Percentiles rank a stretch among this genome's conserved stretches.
Conservation (phyloP, 371 early-diverging fungal species). For the Mucor lusitanicus region DNA sequence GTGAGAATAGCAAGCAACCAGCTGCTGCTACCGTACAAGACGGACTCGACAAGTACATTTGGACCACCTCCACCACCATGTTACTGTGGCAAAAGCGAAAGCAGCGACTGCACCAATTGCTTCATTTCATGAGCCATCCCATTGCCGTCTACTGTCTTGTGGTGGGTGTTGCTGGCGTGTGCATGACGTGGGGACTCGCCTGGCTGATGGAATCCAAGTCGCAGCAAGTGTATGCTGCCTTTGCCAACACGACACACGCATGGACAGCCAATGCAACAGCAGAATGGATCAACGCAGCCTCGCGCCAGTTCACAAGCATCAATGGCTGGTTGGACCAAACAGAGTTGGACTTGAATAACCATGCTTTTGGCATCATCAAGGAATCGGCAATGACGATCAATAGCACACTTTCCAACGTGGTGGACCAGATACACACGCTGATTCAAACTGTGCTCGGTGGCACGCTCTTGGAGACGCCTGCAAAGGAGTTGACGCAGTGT, state of each 20-base stretch:
- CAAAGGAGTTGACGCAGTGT: constrained; percentile 34
- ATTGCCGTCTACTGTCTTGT: constrained; percentile 29
- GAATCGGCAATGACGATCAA: constrained; percentile 29
- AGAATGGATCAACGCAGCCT: constrained; percentile 1
- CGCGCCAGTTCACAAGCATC: constrained; percentile 7
- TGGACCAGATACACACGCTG: constrained; percentile 20
- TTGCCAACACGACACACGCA: neutral
- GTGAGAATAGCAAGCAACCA: too few relatives aligned
- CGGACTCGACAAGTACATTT: neutral
- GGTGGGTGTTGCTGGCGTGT: constrained; percentile 27
- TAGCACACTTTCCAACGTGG: constrained; percentile 24
- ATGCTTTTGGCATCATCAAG: constrained; percentile 27
- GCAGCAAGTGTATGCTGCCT: neutral
- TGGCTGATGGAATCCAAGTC: neutral
- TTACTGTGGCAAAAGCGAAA: neutral
- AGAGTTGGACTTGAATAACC: constrained; percentile 28
- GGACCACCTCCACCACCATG: neutral
- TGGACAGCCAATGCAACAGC: constrained; percentile 9
- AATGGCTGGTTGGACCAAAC: constrained; percentile 33
- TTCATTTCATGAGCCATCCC: constrained; percentile 32
- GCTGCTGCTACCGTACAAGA: neutral
- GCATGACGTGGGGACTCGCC: neutral
- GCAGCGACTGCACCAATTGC: neutral
- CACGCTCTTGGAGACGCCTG: constrained; percentile 35
- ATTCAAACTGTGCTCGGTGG: constrained; percentile 29